These are phyloP conservation scores for Boeremia lycopersici DNA, from an alignment of 2,329 filamentous ascomycete species.

Conservation along the genomic window DNA sequence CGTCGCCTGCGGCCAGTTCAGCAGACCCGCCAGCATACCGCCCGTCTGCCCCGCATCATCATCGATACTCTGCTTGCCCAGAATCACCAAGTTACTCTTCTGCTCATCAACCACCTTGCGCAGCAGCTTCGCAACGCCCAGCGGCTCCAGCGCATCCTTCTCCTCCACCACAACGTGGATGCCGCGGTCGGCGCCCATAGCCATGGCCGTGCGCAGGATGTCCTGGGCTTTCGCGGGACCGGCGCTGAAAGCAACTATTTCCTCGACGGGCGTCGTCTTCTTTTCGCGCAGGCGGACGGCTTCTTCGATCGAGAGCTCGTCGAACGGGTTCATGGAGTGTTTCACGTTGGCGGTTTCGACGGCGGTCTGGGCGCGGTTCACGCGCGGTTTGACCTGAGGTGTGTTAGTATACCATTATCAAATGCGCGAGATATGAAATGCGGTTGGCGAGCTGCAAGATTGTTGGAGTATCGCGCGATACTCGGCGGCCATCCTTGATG, in stretches of 20 bases:
- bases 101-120: slow-evolving; percentile 79
- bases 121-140: slow-evolving; percentile 90
- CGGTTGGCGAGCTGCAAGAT: background rate
- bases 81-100: slow-evolving; percentile 86
- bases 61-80: slow-evolving; percentile 98
- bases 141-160: slow-evolving; percentile 80
- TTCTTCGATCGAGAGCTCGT: slow-evolving; percentile 97
- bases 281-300: slow-evolving; percentile 92
- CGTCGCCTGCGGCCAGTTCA: slow-evolving; percentile 94
- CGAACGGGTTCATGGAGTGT: slow-evolving; percentile 98
- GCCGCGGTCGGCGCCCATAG: slow-evolving; percentile 93
- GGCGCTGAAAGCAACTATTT: slow-evolving; percentile 88
- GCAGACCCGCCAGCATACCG: slow-evolving; percentile 92
- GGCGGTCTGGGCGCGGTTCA: slow-evolving; percentile 76
- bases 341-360: slow-evolving; percentile 94
- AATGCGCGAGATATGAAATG: background rate
- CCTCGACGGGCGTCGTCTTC: slow-evolving; percentile 68
- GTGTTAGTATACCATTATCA: background rate
- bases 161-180: slow-evolving; percentile 72
- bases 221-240: slow-evolving; percentile 88
- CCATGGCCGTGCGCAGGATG: slow-evolving; percentile 93
- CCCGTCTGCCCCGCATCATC: slow-evolving; percentile 95
- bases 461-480: background rate
- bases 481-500: background rate
- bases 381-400: slow-evolving; percentile 68